Evolutionary conservation across 345 rosid genomes (phyloP).

Genomic region (Diplotaxis tenuifolia): DNA sequence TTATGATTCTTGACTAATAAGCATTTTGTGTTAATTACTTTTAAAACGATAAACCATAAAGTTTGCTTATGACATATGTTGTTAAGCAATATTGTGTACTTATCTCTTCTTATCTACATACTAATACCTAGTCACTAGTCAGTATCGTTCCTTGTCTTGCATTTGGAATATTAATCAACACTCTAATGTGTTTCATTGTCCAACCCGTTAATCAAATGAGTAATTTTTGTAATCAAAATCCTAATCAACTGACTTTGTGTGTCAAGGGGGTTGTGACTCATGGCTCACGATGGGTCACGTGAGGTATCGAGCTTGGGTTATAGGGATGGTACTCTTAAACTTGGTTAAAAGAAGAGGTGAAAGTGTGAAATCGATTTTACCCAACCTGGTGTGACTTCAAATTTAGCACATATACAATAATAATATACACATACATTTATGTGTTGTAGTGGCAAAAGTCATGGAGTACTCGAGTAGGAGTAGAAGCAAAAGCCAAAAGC

Average conservation of each 20-base stretch:
- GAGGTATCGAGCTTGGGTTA: constrained; percentile 17
- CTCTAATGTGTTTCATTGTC: not conserved
- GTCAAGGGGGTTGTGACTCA: constrained; percentile 12
- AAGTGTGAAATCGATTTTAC: constrained; percentile 31
- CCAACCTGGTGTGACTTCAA: constrained; percentile 26
- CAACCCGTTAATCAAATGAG: not conserved
- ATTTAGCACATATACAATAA: constrained; percentile 13
- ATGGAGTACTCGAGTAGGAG: constrained; percentile 31
- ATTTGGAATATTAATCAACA: not conserved
- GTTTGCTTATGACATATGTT: not conserved
- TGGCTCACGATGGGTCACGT: constrained; percentile 33
- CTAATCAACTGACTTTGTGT: not conserved
- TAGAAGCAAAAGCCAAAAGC: constrained; percentile 35
- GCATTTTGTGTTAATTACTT: not conserved
- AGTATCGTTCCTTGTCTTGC: not conserved
- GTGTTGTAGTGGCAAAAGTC: constrained; percentile 34
- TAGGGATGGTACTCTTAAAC: constrained; percentile 25
- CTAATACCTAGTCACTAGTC: not conserved
- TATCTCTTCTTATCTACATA: not conserved
- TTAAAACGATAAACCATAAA: not conserved
- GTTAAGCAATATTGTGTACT: not conserved
- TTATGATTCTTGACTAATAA: not conserved
- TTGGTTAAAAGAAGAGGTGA: constrained; percentile 13
- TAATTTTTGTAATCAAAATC: not conserved
- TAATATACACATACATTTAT: not conserved